These are phyloP conservation scores for Tylopilus felleus DNA, from an alignment of 768 basidiomycete genomes.

Conservation along the genomic window DNA sequence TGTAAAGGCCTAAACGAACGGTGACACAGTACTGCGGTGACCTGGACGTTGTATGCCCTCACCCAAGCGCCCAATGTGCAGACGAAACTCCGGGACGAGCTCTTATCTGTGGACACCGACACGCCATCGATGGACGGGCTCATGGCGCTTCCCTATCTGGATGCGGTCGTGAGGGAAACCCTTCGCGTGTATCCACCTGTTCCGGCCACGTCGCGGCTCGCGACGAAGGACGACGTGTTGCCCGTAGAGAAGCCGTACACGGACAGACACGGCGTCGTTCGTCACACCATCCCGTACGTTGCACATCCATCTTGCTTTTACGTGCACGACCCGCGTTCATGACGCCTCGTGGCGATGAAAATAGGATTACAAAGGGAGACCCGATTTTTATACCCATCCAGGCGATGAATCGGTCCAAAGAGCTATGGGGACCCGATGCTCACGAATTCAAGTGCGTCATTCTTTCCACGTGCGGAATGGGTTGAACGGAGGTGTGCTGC, in stretches of 20 bases:
- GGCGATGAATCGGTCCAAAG: constrained; percentile 47
- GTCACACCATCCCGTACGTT: constrained; percentile 38
- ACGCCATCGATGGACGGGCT: constrained; percentile 69
- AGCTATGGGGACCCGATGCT: constrained; percentile 63
- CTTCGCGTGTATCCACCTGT: constrained; percentile 57
- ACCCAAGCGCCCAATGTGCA: constrained; percentile 48
- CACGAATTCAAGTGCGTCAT: constrained; percentile 51
- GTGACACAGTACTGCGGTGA: constrained; percentile 35
- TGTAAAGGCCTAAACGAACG: neutral
- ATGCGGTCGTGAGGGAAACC: constrained; percentile 58
- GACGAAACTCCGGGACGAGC: constrained; percentile 54
- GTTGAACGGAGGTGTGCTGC: neutral
- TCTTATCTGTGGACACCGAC: constrained; percentile 48
- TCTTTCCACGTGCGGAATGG: neutral
- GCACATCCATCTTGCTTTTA: neutral
- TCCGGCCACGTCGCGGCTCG: constrained; percentile 39
- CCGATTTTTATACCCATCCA: constrained; percentile 49
- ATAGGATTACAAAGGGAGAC: constrained; percentile 46
- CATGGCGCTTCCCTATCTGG: constrained; percentile 65
- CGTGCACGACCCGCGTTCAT: neutral
- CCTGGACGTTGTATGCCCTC: constrained; percentile 61
- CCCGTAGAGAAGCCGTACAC: constrained; percentile 46
- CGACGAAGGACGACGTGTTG: constrained; percentile 50
- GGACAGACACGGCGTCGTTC: constrained; percentile 41
- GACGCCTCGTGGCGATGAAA: neutral